Evolutionary conservation across 2,329 filamentous ascomycete genomes (phyloP), one percentile per base, ranked within the genome.

Genomic region (Monosporascus ibericus): DNA sequence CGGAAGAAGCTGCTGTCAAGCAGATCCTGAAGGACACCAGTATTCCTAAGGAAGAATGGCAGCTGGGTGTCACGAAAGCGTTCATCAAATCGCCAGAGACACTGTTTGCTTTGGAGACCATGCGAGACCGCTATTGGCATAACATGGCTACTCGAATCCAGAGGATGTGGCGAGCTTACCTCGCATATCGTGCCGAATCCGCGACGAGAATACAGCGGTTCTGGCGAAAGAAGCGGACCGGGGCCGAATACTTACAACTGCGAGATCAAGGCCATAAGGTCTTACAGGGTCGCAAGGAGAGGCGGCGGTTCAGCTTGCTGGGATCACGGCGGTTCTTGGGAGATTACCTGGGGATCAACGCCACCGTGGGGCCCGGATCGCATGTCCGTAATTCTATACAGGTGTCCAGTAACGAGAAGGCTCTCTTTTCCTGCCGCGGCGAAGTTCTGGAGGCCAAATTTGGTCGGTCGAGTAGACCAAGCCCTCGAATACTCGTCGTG

Each of bases 121-220:
- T 99, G 92, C 84, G 94, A 66, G 94, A 99, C 68, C 81, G 90
- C 52, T 99, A 97, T 72, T 97, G 92, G 92, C 92, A 97, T 72
- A 99, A 97, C 73, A 97, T 99, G 94, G 94, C 94, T 3, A 95
- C 92, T 55, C 85, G 94, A 54, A 97, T 99, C 54, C 94, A 99
- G 73, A 84, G 94, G 61, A 94, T 95, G 66, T 99, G 94, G 94
- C 84, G 94, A 63, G 95, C 95, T 49, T 97, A 96, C 66, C 80
- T 97, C 40, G 86, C 92, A 5, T 97, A 97, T 71, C 84, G 94
- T 44, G 87, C 85, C 25, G 94, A 99, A 71, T 94, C 90, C 54
- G 94, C 94, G 6, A 96, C 87, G 15, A 84, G 94, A 36, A 97
- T 99, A 59, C 94, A 97, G 68, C 82, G 90, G 42, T 92, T 96